Evolutionary conservation across 2,329 filamentous ascomycete genomes (phyloP).

Genomic region (Aspergillus pseudotamarii): DNA sequence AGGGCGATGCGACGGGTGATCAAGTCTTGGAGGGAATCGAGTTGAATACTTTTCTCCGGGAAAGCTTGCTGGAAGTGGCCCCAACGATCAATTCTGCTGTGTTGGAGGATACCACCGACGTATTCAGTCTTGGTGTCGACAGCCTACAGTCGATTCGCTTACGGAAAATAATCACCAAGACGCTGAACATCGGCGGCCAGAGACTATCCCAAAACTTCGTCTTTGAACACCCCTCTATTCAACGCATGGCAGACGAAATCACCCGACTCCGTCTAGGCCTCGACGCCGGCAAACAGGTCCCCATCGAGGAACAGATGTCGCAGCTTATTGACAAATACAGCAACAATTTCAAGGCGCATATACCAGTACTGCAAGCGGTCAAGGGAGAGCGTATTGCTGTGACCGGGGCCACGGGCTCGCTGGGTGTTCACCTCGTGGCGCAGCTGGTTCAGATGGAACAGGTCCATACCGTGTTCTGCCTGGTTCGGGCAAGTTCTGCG

Average conservation of each 20-base stretch:
- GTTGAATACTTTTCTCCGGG: constrained; percentile 19
- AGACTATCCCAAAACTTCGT: constrained; percentile 24
- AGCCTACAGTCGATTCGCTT: constrained; percentile 27
- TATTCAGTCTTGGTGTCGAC: constrained; percentile 27
- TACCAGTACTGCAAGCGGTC: constrained; percentile 17
- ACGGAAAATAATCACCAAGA: constrained; percentile 19
- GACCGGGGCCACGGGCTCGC: constrained; percentile 67
- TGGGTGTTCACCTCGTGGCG: constrained; percentile 62
- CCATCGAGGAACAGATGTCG: constrained; percentile 48
- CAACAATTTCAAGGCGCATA: constrained; percentile 29
- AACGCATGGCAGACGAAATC: constrained; percentile 22
- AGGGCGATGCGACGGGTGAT: constrained; percentile 16
- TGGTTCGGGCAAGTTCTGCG: constrained; percentile 54
- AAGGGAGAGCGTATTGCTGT: constrained; percentile 42
- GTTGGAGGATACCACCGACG: constrained; percentile 19
- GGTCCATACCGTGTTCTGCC: constrained; percentile 52
- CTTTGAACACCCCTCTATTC: constrained; percentile 25
- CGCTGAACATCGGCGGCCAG: constrained; percentile 15
- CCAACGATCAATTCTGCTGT: constrained; percentile 22
- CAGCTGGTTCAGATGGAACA: constrained; percentile 44
- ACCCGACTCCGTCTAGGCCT: constrained; percentile 16
- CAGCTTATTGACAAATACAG: constrained; percentile 51
- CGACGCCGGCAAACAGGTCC: constrained; percentile 13
- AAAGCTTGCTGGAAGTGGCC: constrained; percentile 40
- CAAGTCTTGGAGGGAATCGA: constrained; percentile 17